Conservation (phyloP, 495 filamentous ascomycete genomes). For the Lophiostoma macrostomum region DNA sequence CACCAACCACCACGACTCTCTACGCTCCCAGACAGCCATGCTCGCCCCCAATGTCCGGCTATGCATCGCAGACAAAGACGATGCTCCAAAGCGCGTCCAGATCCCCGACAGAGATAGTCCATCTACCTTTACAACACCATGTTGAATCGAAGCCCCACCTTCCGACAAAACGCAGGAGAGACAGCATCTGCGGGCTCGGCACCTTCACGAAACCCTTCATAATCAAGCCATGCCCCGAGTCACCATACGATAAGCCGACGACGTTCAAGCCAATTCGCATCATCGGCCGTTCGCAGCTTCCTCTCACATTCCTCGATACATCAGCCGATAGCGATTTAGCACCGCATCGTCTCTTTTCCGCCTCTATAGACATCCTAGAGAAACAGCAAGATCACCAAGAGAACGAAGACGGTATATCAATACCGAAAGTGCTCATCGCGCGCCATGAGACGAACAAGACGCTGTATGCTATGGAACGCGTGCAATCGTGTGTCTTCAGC, state of each 20-base stretch:
- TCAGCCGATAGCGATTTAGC: slow-evolving; percentile 3
- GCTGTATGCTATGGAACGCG: slow-evolving; percentile 71
- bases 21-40: slow-evolving; percentile 14
- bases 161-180: slow-evolving; percentile 29
- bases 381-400: slow-evolving; percentile 11
- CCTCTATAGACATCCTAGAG: slow-evolving; percentile 35
- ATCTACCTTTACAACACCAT: slow-evolving; percentile 21
- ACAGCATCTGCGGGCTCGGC: slow-evolving; percentile 15
- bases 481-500: slow-evolving; percentile 62
- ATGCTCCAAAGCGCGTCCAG: slow-evolving; percentile 20
- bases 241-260: slow-evolving; percentile 23
- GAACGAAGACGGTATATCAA: background rate
- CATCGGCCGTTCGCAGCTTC: slow-evolving; percentile 36
- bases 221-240: slow-evolving; percentile 26
- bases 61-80: slow-evolving; percentile 21
- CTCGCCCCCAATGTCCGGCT: slow-evolving; percentile 12
- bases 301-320: slow-evolving; percentile 40
- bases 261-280: slow-evolving; percentile 32
- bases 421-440: slow-evolving; percentile 58
- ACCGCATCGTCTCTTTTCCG: slow-evolving; percentile 37
- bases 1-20: too few relatives aligned
- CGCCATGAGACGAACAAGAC: slow-evolving; percentile 56
- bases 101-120: background rate
- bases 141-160: slow-evolving; percentile 13
- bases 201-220: slow-evolving; percentile 20